Evolutionary conservation across 495 filamentous ascomycete species (phyloP).

Genomic region (Clohesyomyces aquaticus): DNA sequence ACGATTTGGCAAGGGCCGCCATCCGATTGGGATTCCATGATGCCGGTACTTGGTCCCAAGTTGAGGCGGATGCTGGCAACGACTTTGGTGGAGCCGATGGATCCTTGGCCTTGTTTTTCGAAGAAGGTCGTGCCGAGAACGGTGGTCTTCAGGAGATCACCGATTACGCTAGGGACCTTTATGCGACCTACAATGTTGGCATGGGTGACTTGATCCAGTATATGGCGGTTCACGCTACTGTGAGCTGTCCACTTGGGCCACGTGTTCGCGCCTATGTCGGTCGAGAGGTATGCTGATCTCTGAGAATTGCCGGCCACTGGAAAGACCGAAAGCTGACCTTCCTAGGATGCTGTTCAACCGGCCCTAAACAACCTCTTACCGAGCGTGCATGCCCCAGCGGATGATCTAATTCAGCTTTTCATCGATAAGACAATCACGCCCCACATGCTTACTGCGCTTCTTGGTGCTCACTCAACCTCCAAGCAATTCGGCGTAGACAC

Average conservation of each 20-base stretch:
- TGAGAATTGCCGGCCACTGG: too few species aligned
- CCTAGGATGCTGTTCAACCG: constrained; percentile 22
- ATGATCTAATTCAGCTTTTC: constrained; percentile 50
- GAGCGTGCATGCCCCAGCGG: constrained; percentile 38
- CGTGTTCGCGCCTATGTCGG: constrained; percentile 46
- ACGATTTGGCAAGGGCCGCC: constrained; percentile 33
- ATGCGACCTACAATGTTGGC: constrained; percentile 26
- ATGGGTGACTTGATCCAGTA: constrained; percentile 42
- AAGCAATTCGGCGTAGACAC: constrained; percentile 53
- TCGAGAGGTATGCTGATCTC: constrained; percentile 42
- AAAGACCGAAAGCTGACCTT: background rate
- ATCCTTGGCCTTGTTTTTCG: constrained; percentile 23
- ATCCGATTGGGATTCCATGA: constrained; percentile 43
- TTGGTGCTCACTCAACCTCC: constrained; percentile 55
- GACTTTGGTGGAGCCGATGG: constrained; percentile 40
- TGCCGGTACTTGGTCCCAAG: constrained; percentile 35
- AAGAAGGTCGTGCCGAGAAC: constrained; percentile 36
- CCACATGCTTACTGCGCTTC: constrained; percentile 51
- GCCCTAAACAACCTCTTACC: constrained; percentile 46
- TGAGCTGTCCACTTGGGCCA: constrained; percentile 33
- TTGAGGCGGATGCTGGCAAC: constrained; percentile 2
- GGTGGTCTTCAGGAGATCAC: constrained; percentile 25
- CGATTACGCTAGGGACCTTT: constrained; percentile 7
- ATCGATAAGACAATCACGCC: constrained; percentile 54
- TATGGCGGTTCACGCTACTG: constrained; percentile 26